Evolutionary conservation across 192 early-diverging fungal genomes (phyloP).

Genomic region (Lunasporangiospora selenospora): DNA sequence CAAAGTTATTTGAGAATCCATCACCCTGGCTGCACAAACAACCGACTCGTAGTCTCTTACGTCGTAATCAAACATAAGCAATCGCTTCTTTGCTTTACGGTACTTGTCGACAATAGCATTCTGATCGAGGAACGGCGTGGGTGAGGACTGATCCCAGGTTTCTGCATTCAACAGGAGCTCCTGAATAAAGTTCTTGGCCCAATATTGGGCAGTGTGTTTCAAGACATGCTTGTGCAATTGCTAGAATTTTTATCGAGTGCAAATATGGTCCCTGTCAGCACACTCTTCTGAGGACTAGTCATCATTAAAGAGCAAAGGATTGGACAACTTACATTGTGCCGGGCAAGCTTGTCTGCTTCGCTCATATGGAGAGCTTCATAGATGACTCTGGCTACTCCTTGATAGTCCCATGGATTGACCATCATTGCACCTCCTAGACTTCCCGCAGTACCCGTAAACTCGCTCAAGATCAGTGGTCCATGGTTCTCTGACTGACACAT

Average conservation of each 20-base stretch:
- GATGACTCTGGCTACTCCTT: slow-evolving; percentile 80
- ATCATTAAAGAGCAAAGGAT: neutral
- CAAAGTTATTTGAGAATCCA: no score
- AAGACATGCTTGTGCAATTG: slow-evolving; percentile 85
- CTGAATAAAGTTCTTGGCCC: slow-evolving; percentile 85
- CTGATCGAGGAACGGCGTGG: slow-evolving; percentile 52
- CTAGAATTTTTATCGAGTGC: slow-evolving; percentile 4
- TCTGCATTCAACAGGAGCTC: slow-evolving; percentile 66
- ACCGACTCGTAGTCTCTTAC: no score
- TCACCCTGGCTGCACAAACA: no score
- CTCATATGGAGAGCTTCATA: slow-evolving; percentile 72
- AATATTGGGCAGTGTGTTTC: slow-evolving; percentile 83
- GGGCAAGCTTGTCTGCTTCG: slow-evolving; percentile 66
- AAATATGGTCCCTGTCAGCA: no score
- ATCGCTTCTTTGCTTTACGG: slow-evolving; percentile 67
- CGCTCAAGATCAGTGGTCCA: slow-evolving; percentile 89
- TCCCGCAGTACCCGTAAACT: slow-evolving; percentile 96
- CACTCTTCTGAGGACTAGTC: neutral
- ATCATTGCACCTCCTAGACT: slow-evolving; percentile 79
- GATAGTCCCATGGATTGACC: slow-evolving; percentile 90
- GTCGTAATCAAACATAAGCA: slow-evolving; percentile 97
- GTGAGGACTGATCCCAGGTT: slow-evolving; percentile 51
- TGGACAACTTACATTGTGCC: slow-evolving; percentile 59
- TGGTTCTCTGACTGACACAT: slow-evolving; percentile 90
- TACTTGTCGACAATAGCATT: slow-evolving; percentile 54